phyloP scores from a whole-genome alignment of 495 filamentous ascomycete genomes.

The Penicillium waksmanii region DNA sequence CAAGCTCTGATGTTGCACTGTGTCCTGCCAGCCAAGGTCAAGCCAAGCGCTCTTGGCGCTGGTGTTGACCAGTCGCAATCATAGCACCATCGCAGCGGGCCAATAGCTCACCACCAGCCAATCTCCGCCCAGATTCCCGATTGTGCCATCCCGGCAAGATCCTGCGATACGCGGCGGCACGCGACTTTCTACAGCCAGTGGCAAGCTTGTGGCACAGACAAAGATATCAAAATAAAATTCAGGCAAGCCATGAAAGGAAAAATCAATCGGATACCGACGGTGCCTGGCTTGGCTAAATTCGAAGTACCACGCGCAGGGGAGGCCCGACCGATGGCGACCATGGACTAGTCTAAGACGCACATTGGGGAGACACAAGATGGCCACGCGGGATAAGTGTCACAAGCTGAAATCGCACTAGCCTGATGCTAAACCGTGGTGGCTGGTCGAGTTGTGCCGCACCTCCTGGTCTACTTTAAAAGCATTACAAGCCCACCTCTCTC shows the following conservation, averaged over 20 bases:
- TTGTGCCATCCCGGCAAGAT: constrained; percentile 6
- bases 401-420: neutral
- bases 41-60: constrained; percentile 1
- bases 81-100: constrained; percentile 3
- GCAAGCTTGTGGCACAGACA: constrained; percentile 1
- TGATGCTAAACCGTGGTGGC: no score
- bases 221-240: neutral
- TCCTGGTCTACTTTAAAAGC: constrained; percentile 7
- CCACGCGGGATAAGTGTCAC: neutral
- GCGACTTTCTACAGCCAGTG: neutral
- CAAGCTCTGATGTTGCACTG: constrained; percentile 26
- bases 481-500: constrained; percentile 1
- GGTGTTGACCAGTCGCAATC: constrained; percentile 1
- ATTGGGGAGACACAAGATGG: neutral
- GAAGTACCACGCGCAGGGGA: neutral
- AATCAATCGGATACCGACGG: constrained; percentile 5
- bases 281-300: constrained; percentile 3
- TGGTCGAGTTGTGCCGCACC: neutral
- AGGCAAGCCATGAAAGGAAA: neutral
- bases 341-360: neutral
- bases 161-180: constrained; percentile 7
- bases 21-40: constrained; percentile 21
- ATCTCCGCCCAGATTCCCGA: neutral
- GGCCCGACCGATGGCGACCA: neutral
- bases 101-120: constrained; percentile 1